Conservation (phyloP, 2,329 filamentous ascomycete species). For the Penicillium palitans region DNA sequence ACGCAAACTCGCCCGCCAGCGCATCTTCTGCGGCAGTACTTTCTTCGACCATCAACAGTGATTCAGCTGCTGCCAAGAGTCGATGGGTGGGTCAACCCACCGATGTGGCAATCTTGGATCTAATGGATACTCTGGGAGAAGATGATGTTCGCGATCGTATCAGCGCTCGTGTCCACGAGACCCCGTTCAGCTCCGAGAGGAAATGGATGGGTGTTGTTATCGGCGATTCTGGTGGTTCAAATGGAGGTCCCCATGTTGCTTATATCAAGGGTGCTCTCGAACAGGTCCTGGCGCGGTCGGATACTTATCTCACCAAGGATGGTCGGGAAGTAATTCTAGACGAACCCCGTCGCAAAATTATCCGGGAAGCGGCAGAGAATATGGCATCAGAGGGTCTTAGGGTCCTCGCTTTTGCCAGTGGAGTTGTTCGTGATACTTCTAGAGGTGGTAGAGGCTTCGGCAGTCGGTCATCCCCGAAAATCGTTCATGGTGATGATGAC, state of each 20-base stretch:
- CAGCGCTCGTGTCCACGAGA: conserved; percentile 78
- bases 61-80: conserved; percentile 68
- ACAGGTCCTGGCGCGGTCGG: conserved; percentile 79
- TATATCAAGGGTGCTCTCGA: conserved; percentile 97
- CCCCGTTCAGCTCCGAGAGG: conserved; percentile 92
- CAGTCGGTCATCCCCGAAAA: conserved; percentile 55
- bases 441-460: conserved; percentile 49
- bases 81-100: conserved; percentile 97
- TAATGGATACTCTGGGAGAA: conserved; percentile 86
- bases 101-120: conserved; percentile 93
- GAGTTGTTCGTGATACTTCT: conserved; percentile 58
- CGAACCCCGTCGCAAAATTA: conserved; percentile 69
- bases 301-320: conserved; percentile 84
- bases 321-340: conserved; percentile 86
- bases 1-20: conserved; percentile 68
- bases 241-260: conserved; percentile 70
- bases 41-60: conserved; percentile 72
- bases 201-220: conserved; percentile 99
- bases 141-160: conserved; percentile 86
- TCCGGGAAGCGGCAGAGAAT: conserved; percentile 72
- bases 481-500: conserved; percentile 54
- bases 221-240: conserved; percentile 55
- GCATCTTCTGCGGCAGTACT: conserved; percentile 74
- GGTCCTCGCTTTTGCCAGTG: conserved; percentile 91
- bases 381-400: conserved; percentile 89